Base-by-base conservation (phyloP, 2,329 filamentous ascomycete genomes). In the Ophidiomyces ophidiicola region DNA sequence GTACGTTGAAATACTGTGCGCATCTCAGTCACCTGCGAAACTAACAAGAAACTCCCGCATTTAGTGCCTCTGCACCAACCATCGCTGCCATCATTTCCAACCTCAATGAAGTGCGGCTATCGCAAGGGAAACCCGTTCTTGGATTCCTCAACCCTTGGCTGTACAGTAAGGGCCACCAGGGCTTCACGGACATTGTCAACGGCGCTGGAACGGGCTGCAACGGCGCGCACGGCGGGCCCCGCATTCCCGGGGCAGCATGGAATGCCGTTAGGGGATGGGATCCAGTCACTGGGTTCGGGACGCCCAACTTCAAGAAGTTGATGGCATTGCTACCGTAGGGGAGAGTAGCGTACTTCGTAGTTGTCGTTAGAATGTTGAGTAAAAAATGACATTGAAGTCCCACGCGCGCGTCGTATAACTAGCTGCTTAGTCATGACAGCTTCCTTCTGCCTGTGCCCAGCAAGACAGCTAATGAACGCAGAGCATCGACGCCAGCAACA, bases 101-200 rank as follows among this genome's bases (percentile, higher is more conserved):
- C 25, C 56, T 84, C 36, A 83, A 83, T 51, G 73, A 77, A 43
- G 69, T 72, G 15, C 65, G 76, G 21, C 57, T 80, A 33, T 60
- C 68, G 11, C 60, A 62, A n/a, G 71, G 72, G 1, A 68, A 68
- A 51, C 54, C 67, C 5, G 51, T 62, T 0, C 57, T 79, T 49
- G 74, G 75, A 1, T 78, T 76, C 50, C 54, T 79, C 18, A 78
- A 78, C 53, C 74, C 74, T 1, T 75, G 71, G 69, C 57, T 79
- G 11, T 78, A 78, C 49, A 57, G 55, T 17, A 45, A 60, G 25
- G 64, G 61, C 14, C 55, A 57, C 43, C 48, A 54, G 14, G 67
- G 63, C 2, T 54, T 71, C 33, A 71, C 60, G 2, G 69, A 71
- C 48, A 70, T 71, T 37, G 57, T 64, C 8, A 48, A 61, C 20